Evolutionary conservation across 768 basidiomycete genomes (phyloP).

Genomic region (Termitomyces sp.): DNA sequence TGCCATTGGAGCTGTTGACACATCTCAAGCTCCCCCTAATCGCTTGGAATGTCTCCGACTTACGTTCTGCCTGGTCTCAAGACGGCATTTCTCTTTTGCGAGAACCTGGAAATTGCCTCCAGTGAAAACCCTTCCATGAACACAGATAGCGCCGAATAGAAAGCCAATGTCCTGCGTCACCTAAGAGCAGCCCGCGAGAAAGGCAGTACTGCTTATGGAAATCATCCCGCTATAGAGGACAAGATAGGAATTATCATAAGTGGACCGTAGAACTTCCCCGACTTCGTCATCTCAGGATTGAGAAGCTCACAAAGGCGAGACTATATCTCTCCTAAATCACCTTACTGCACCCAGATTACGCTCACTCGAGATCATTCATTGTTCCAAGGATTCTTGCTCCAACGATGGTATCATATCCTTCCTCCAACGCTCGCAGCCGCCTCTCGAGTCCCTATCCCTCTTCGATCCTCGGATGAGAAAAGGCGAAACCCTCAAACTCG

Average conservation of each 20-base stretch:
- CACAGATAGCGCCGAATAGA: neutral
- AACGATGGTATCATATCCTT: neutral
- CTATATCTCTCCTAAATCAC: neutral
- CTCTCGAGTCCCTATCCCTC: neutral
- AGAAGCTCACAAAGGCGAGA: conserved; percentile 2
- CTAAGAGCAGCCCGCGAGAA: neutral
- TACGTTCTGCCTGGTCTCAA: neutral
- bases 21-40: conserved; percentile 1
- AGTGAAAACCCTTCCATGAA: too few species aligned
- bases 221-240: neutral
- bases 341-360: neutral
- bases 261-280: neutral
- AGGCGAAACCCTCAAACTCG: neutral
- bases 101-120: neutral
- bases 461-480: conserved; percentile 4
- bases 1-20: conserved; percentile 1
- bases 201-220: neutral
- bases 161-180: neutral
- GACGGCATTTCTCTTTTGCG: neutral
- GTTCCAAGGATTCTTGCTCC: neutral
- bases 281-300: conserved; percentile 6
- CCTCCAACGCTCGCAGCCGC: conserved; percentile 1
- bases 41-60: neutral
- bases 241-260: neutral
- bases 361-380: neutral